Evolutionary conservation across 1,284 basidiomycete genomes (phyloP).

Genomic region (Apiotrichum montevideense): DNA sequence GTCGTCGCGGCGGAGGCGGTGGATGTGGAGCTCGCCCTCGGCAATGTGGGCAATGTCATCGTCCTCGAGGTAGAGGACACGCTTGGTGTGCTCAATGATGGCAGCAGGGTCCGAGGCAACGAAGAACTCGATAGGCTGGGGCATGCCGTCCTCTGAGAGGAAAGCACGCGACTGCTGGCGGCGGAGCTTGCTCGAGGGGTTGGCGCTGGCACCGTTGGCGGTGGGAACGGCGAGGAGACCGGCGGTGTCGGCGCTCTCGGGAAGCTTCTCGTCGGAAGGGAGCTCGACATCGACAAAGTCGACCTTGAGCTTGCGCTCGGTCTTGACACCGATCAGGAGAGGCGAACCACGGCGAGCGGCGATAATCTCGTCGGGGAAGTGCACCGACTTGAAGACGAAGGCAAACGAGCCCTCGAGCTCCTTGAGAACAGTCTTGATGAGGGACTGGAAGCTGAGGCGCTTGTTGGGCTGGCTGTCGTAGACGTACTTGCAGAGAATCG

Average conservation of each 20-base stretch:
- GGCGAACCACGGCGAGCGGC: constrained; percentile 95
- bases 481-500: constrained; percentile 93
- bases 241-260: constrained; percentile 26
- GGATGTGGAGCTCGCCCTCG: constrained; percentile 96
- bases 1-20: constrained; percentile 88
- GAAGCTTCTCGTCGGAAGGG: constrained; percentile 57
- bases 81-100: constrained; percentile 98
- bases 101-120: constrained; percentile 96
- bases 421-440: constrained; percentile 94
- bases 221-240: constrained; percentile 69
- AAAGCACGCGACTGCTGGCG: constrained; percentile 96
- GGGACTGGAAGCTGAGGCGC: constrained; percentile 79
- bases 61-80: constrained; percentile 97
- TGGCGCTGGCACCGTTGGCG: constrained; percentile 54
- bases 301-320: constrained; percentile 99
- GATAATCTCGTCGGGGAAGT: constrained; percentile 95
- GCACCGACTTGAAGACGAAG: constrained; percentile 97
- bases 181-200: constrained; percentile 63
- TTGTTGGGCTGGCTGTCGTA: constrained; percentile 90
- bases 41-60: constrained; percentile 98
- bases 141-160: constrained; percentile 95
- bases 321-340: constrained; percentile 96
- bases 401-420: constrained; percentile 99
- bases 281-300: constrained; percentile 99
- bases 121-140: constrained; percentile 99